phyloP scores from a whole-genome alignment of 2,329 filamentous ascomycete genomes.

The Pestalotiopsis sp. region DNA sequence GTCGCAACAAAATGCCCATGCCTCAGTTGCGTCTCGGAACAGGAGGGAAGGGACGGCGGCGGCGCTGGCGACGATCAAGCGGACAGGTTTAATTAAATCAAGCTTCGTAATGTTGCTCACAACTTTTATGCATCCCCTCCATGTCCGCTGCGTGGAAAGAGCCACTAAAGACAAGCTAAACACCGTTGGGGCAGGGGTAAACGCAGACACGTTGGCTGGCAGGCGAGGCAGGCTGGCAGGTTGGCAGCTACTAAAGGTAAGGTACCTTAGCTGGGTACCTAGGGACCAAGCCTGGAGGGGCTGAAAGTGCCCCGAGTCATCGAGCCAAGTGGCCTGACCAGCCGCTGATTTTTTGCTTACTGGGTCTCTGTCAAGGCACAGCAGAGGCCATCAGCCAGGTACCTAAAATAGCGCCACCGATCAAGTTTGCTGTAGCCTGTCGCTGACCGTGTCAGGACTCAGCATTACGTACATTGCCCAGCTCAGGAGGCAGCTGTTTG shows the following conservation, averaged over 20 bases:
- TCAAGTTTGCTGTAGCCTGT: no score
- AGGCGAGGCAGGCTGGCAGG: no score
- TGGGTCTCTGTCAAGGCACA: background rate
- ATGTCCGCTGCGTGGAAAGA: slow-evolving; percentile 5
- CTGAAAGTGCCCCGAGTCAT: background rate
- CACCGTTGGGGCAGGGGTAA: background rate
- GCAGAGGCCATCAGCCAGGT: background rate
- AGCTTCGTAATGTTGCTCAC: slow-evolving; percentile 5
- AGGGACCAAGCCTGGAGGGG: background rate
- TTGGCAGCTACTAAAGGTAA: background rate
- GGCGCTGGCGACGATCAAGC: background rate
- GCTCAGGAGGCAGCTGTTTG: background rate
- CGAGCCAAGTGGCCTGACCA: background rate
- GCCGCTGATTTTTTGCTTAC: background rate
- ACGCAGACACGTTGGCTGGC: background rate
- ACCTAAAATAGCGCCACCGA: background rate
- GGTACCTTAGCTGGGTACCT: no score
- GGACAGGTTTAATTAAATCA: background rate
- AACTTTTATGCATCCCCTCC: background rate
- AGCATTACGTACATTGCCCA: background rate
- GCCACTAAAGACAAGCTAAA: no score
- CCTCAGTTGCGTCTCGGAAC: background rate
- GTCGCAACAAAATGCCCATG: background rate
- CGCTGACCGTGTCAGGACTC: background rate
- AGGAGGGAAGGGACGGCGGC: background rate